A percentile compares a stretch with the other conserved stretches of the same genome.
Evolutionary conservation across 177 flowering plant species (phyloP).

Genomic region (Vitis hybrid): DNA sequence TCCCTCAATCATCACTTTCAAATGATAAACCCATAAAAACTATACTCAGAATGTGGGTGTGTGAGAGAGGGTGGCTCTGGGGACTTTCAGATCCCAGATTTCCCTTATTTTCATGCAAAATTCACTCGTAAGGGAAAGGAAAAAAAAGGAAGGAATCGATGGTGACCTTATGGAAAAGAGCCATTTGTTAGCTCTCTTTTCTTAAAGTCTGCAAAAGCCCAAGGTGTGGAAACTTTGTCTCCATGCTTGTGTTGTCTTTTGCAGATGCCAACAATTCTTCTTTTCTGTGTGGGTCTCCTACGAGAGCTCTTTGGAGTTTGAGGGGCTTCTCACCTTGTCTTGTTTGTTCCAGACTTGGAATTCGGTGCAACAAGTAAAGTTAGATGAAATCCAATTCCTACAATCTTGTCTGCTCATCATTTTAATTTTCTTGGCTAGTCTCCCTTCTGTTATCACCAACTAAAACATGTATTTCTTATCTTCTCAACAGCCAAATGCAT

Average conservation of each 20-base stretch:
- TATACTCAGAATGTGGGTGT: background rate
- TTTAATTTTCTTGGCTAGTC: background rate
- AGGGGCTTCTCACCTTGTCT: conserved; percentile 24
- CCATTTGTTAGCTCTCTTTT: conserved; percentile 35
- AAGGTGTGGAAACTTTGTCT: conserved; percentile 67
- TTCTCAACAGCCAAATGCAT: too few relatives aligned
- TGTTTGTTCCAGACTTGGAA: conserved; percentile 16
- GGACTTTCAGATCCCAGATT: conserved; percentile 36
- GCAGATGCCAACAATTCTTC: conserved; percentile 31
- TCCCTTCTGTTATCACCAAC: too few relatives aligned
- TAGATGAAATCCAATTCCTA: background rate
- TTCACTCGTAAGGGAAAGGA: conserved; percentile 10
- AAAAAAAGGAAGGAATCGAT: conserved; percentile 17
- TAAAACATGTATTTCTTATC: too few relatives aligned
- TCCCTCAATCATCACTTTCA: conserved; percentile 45
- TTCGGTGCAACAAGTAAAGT: conserved; percentile 3
- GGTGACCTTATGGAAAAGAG: conserved; percentile 40
- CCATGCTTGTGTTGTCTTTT: conserved; percentile 47
- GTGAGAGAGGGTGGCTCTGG: background rate
- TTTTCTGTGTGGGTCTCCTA: conserved; percentile 12
- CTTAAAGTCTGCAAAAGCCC: conserved; percentile 63
- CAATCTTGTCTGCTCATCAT: too few relatives aligned
- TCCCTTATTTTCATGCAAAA: conserved; percentile 63
- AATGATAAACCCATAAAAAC: conserved; percentile 24
- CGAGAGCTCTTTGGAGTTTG: background rate